phyloP scores from a whole-genome alignment of 2,329 filamentous ascomycete species.

The Penicillium sp. region DNA sequence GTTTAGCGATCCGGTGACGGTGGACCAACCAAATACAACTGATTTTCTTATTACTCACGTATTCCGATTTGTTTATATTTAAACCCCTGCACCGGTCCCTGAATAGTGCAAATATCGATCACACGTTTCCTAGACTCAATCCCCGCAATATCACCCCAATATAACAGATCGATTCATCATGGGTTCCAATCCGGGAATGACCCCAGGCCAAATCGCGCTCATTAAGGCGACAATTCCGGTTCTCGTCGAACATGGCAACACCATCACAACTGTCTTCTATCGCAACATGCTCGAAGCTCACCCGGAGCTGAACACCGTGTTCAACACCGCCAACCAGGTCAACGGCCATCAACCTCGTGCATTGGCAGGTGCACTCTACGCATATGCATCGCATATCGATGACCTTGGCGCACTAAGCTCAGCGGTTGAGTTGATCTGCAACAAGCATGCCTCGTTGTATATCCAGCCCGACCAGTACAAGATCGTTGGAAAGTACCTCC shows the following conservation, averaged over 20 bases:
- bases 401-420: constrained; percentile 60
- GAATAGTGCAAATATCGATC: not conserved
- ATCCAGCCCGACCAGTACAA: constrained; percentile 68
- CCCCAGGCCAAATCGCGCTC: constrained; percentile 58
- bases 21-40: not conserved
- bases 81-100: not conserved
- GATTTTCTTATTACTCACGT: not conserved
- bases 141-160: not conserved
- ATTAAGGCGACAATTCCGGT: constrained; percentile 70
- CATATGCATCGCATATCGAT: constrained; percentile 70
- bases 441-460: constrained; percentile 71
- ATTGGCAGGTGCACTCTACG: constrained; percentile 66
- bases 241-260: constrained; percentile 64
- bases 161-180: constrained; percentile 8
- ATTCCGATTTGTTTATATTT: not conserved
- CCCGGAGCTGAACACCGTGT: constrained; percentile 66
- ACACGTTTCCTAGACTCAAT: not conserved
- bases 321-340: constrained; percentile 68
- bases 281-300: constrained; percentile 63
- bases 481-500: constrained; percentile 67
- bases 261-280: constrained; percentile 72
- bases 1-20: not conserved
- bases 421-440: constrained; percentile 66
- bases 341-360: constrained; percentile 68
- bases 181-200: constrained; percentile 16